Evolutionary conservation across 2,329 filamentous ascomycete species (phyloP).

Genomic region (Diaporthe sp.): DNA sequence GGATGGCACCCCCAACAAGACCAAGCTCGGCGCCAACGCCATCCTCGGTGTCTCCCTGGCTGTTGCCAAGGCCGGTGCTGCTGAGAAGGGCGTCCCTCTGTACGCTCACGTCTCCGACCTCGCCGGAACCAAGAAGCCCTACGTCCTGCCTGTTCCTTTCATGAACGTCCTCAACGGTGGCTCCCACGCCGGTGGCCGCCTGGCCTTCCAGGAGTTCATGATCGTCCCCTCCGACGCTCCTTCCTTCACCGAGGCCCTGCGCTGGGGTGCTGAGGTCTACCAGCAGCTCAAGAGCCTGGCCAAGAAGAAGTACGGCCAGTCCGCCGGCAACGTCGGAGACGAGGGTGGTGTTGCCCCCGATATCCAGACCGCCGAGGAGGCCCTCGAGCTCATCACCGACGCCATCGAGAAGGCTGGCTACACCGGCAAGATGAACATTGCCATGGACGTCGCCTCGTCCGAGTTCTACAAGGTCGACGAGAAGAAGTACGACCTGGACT

Average conservation of each 20-base stretch:
- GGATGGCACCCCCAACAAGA: slow-evolving; percentile 89
- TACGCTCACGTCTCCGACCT: slow-evolving; percentile 91
- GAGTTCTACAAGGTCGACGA: slow-evolving; percentile 98
- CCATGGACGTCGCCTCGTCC: slow-evolving; percentile 98
- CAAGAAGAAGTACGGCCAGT: slow-evolving; percentile 99
- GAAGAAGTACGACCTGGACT: slow-evolving; percentile 99
- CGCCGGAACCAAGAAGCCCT: slow-evolving; percentile 91
- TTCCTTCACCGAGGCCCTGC: slow-evolving; percentile 94
- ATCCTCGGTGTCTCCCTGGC: slow-evolving; percentile 89
- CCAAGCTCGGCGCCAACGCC: slow-evolving; percentile 88
- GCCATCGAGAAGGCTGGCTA: slow-evolving; percentile 97
- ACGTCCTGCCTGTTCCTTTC: slow-evolving; percentile 91
- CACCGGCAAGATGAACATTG: slow-evolving; percentile 96
- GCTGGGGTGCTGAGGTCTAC: slow-evolving; percentile 97
- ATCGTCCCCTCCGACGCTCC: slow-evolving; percentile 89
- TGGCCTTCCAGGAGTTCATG: slow-evolving; percentile 98
- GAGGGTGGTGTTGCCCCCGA: slow-evolving; percentile 99
- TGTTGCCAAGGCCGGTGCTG: slow-evolving; percentile 89
- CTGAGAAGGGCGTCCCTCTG: slow-evolving; percentile 88
- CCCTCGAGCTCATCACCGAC: slow-evolving; percentile 90
- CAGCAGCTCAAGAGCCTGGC: slow-evolving; percentile 96
- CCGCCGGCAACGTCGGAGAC: slow-evolving; percentile 98
- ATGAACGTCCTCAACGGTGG: slow-evolving; percentile 94
- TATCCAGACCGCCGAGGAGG: slow-evolving; percentile 97
- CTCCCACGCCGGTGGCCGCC: slow-evolving; percentile 96